These are phyloP conservation scores for Fusarium praegraminearum DNA, from an alignment of 2,329 filamentous ascomycete species.

Conservation along the genomic window DNA sequence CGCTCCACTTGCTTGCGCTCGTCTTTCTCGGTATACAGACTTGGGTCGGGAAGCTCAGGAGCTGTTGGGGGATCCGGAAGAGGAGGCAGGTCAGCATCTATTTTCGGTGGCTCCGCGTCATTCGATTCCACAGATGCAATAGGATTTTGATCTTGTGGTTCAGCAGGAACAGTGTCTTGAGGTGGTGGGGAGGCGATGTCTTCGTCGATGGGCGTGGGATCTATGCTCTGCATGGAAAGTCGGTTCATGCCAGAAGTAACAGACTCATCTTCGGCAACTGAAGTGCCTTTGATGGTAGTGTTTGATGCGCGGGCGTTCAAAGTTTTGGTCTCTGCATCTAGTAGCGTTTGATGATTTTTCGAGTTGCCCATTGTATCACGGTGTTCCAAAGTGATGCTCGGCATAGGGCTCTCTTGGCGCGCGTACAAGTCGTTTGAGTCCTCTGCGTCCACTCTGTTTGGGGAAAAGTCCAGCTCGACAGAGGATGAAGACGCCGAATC, in stretches of 20 bases:
- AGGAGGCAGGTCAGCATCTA: constrained; percentile 41
- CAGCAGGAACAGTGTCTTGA: not conserved
- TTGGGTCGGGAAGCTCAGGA: constrained; percentile 63
- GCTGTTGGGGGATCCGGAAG: constrained; percentile 64
- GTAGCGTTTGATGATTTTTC: constrained; percentile 29
- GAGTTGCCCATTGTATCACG: constrained; percentile 35
- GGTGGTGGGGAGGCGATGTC: not conserved
- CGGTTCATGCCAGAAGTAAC: constrained; percentile 30
- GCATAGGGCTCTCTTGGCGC: constrained; percentile 20
- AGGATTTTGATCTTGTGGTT: not conserved
- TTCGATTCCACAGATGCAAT: not conserved
- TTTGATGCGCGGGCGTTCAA: not conserved
- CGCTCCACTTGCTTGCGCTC: constrained; percentile 76
- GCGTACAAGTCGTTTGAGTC: constrained; percentile 7
- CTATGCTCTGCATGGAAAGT: constrained; percentile 53
- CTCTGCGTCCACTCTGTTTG: not conserved
- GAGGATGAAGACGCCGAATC: not conserved
- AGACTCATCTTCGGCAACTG: constrained; percentile 3
- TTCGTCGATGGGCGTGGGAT: constrained; percentile 56
- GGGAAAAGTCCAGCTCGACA: constrained; percentile 13
- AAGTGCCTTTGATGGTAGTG: not conserved
- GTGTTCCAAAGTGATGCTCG: constrained; percentile 40
- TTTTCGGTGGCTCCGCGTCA: not conserved
- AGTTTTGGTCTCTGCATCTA: constrained; percentile 17
- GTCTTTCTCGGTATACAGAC: constrained; percentile 71